A percentile compares a stretch with the other conserved stretches of the same genome.
Conservation (phyloP, 331 rosid genomes). For the Acacia concinna region DNA sequence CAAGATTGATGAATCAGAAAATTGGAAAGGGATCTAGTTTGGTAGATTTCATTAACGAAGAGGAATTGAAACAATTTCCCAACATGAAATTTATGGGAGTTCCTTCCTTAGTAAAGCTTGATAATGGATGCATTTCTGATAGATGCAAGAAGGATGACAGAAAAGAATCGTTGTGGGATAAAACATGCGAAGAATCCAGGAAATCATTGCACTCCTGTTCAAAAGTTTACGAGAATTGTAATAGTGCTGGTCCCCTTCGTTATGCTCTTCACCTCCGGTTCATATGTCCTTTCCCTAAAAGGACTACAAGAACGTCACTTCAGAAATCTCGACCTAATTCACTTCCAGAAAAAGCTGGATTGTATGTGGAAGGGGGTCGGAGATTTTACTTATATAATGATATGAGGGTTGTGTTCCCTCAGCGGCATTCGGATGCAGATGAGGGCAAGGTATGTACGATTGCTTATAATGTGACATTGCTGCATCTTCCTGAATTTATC, state of each 20-base stretch:
- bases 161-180: constrained; percentile 46
- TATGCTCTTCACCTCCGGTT: constrained; percentile 94
- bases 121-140: constrained; percentile 27
- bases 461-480: background rate
- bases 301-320: constrained; percentile 44
- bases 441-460: constrained; percentile 86
- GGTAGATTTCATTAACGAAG: constrained; percentile 42
- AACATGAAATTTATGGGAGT: constrained; percentile 29
- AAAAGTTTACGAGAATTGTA: constrained; percentile 52
- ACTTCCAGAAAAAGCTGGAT: constrained; percentile 46
- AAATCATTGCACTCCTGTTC: constrained; percentile 47
- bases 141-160: constrained; percentile 45
- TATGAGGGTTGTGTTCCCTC: constrained; percentile 83
- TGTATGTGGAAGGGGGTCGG: constrained; percentile 51
- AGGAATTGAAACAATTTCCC: constrained; percentile 32
- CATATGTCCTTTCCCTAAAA: constrained; percentile 65
- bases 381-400: constrained; percentile 82
- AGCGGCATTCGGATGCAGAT: constrained; percentile 82
- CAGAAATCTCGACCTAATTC: constrained; percentile 55
- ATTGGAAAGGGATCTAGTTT: constrained; percentile 42
- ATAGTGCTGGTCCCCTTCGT: constrained; percentile 60
- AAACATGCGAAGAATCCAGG: constrained; percentile 50
- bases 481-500: background rate
- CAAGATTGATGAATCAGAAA: constrained; percentile 37
- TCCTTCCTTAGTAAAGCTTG: constrained; percentile 36